Evolutionary conservation across 345 rosid genomes (phyloP).

Genomic region (Eucalyptus curtisii): DNA sequence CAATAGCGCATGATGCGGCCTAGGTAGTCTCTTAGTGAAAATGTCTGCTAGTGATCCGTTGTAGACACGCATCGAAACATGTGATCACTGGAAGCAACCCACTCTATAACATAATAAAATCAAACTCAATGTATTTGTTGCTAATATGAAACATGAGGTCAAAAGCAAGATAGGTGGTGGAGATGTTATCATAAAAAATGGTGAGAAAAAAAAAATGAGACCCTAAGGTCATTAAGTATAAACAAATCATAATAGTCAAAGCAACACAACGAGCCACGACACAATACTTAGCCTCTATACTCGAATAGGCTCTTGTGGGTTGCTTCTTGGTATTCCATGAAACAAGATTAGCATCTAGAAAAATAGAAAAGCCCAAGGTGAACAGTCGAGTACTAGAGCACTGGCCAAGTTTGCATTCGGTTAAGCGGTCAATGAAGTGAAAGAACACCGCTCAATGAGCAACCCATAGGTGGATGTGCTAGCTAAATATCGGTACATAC

Average conservation of each 20-base stretch:
- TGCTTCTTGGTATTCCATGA: neutral
- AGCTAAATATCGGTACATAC: neutral
- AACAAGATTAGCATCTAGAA: neutral
- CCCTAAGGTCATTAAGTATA: neutral
- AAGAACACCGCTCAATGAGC: neutral
- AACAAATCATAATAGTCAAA: neutral
- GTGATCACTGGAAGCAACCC: neutral
- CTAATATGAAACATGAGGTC: neutral
- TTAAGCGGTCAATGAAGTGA: neutral
- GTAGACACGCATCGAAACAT: neutral
- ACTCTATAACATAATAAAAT: neutral
- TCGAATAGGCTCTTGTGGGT: neutral
- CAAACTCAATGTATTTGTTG: neutral
- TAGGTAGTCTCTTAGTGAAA: neutral
- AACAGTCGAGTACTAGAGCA: neutral
- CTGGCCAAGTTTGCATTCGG: neutral
- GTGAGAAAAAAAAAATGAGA: neutral
- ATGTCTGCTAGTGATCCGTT: rapidly evolving
- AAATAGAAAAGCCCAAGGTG: neutral
- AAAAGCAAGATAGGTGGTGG: neutral
- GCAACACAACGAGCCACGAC: neutral
- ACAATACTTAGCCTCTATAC: neutral
- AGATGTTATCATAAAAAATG: neutral
- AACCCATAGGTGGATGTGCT: neutral
- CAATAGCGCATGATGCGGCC: rapidly evolving